A percentile compares a stretch with the other conserved stretches of the same genome.
Conservation (phyloP, 176 grass and related monocot species). For the Hsuehochloa calcarea region DNA sequence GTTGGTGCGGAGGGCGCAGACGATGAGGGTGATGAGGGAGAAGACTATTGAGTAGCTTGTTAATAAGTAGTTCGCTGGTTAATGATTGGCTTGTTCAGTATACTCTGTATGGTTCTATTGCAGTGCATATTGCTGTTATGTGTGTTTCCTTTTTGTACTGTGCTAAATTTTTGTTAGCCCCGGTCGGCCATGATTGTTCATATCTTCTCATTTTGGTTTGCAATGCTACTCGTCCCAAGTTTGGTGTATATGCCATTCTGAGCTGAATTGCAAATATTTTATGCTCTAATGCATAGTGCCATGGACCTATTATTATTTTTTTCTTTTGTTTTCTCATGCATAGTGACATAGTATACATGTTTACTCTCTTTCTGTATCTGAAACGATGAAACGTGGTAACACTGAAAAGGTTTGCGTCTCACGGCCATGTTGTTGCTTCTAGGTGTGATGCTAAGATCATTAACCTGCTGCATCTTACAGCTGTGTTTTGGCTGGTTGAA, state of each 20-base stretch:
- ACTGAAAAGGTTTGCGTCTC: neutral
- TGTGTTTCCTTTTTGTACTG: conserved; percentile 43
- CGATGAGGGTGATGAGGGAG: conserved; percentile 64
- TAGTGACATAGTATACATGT: neutral
- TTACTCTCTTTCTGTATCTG: neutral
- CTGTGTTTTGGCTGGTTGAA: neutral
- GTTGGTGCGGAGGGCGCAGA: conserved; percentile 76
- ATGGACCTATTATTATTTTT: neutral
- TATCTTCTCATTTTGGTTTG: conserved; percentile 33
- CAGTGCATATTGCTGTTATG: conserved; percentile 41
- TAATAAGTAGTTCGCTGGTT: conserved; percentile 51
- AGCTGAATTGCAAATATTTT: neutral
- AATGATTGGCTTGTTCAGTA: conserved; percentile 36
- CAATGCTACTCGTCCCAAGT: conserved; percentile 23
- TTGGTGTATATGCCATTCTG: conserved; percentile 15
- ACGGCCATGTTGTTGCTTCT: neutral
- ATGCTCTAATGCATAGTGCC: neutral
- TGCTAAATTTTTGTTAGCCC: conserved; percentile 48
- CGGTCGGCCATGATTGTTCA: conserved; percentile 49
- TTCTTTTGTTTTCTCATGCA: neutral
- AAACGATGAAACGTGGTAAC: neutral
- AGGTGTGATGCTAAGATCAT: neutral
- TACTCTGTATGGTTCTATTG: conserved; percentile 33
- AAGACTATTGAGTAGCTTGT: conserved; percentile 70
- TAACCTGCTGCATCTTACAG: neutral